Base-by-base conservation (phyloP, 2,329 filamentous ascomycete genomes). In the Colletotrichum higginsianum region DNA sequence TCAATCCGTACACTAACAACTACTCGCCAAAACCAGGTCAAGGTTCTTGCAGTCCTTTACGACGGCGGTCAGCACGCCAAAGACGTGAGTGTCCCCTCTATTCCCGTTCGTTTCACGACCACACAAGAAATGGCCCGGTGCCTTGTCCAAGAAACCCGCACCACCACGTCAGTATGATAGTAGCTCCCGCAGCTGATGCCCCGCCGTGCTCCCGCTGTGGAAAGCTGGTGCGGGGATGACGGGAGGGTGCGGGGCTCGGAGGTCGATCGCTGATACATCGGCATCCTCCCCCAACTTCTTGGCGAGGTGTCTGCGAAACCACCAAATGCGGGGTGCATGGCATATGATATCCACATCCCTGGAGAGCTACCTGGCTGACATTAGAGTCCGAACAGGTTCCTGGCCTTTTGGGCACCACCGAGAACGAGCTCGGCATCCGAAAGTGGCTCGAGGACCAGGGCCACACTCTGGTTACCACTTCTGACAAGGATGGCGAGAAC, bases 391-490 rank as follows among this genome's bases (percentile, higher is more conserved):
- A 63, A 73, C 15, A 92, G 89, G 89, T 91, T 82, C 95, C 95
- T 75, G 90, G 90, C 79, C 90, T 99, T 78, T 91, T 98, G 79
- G 96, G 96, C 80, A 98, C 96, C 75, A 98, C 95, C 60, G 94
- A 99, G 89, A 98, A 98, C 84, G 96, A 99, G 89, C 94, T 99
- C 74, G 96, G 96, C 78, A 88, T 99, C 82, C 91, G 96, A 81
- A 95, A 97, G 86, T 99, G 96, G 96, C 92, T 99, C 78, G 96
- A 98, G 88, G 94, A 96, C 74, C 92, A 97, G 84, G 96, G 96
- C 79, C 96, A 99, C 90, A 97, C 94, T 75, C 91, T 99, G 74
- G 90, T 99, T 78, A 99, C 96, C 79, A 99, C 96, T 75, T 98
- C 95, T 56, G 94, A 98, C 89, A 99, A 99, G 89, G 96, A 99